Percentiles rank a stretch among this genome's conserved stretches.
Evolutionary conservation across 345 rosid species (phyloP).

Genomic region (Salix arbutifolia): DNA sequence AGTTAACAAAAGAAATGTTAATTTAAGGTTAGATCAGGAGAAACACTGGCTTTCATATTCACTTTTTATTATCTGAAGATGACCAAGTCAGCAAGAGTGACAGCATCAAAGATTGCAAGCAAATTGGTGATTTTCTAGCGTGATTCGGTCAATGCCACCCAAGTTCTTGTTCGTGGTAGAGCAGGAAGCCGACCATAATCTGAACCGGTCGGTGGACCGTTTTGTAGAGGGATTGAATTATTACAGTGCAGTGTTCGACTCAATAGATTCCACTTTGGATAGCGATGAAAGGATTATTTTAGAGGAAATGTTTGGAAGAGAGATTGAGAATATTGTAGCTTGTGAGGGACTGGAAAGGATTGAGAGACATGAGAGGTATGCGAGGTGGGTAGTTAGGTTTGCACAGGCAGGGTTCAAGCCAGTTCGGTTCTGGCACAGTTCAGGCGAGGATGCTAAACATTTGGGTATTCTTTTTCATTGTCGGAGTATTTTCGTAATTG

Average conservation of each 20-base stretch:
- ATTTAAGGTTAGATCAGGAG: conserved; percentile 35
- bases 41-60: conserved; percentile 43
- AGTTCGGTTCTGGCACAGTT: conserved; percentile 27
- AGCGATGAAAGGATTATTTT: conserved; percentile 27
- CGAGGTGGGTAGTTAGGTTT: conserved; percentile 41
- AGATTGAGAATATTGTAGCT: conserved; percentile 47
- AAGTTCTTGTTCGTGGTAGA: conserved; percentile 37
- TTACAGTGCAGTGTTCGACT: conserved; percentile 49
- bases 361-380: conserved; percentile 49
- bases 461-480: too few species aligned
- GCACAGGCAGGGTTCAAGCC: conserved; percentile 38
- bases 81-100: conserved; percentile 29
- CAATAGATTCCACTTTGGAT: conserved; percentile 24
- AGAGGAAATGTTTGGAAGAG: conserved; percentile 54
- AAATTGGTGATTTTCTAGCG: conserved; percentile 28
- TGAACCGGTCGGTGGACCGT: conserved; percentile 31
- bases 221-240: conserved; percentile 45
- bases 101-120: conserved; percentile 32
- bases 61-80: conserved; percentile 40
- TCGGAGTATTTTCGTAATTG: too few species aligned
- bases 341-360: conserved; percentile 49
- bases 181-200: conserved; percentile 48
- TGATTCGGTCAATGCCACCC: conserved; percentile 32
- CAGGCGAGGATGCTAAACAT: conserved; percentile 21
- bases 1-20: conserved; percentile 33